phyloP scores from a whole-genome alignment of 2,329 filamentous ascomycete species.

The Leptographium flavum region DNA sequence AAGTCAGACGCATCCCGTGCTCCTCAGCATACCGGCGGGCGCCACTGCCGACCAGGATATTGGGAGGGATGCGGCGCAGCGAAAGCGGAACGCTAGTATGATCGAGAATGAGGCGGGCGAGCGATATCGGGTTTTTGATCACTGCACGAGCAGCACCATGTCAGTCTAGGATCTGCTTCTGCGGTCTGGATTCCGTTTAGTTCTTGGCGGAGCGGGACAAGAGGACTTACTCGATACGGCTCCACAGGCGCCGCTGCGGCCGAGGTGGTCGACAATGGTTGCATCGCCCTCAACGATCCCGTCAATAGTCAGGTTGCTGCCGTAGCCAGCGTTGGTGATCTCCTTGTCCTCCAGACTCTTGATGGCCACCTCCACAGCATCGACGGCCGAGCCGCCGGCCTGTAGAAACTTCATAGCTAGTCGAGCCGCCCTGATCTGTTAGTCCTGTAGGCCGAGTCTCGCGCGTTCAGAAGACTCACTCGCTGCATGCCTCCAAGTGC shows the following conservation, averaged over 20 bases:
- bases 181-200: no score
- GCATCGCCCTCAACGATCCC: conserved; percentile 91
- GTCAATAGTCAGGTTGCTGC: conserved; percentile 85
- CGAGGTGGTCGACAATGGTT: conserved; percentile 78
- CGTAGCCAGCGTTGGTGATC: conserved; percentile 92
- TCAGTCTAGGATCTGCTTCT: neutral
- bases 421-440: conserved; percentile 55
- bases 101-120: conserved; percentile 74
- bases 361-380: conserved; percentile 82
- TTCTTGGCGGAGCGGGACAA: neutral
- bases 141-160: conserved; percentile 32
- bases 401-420: conserved; percentile 70
- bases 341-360: conserved; percentile 82
- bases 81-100: conserved; percentile 63
- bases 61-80: conserved; percentile 79
- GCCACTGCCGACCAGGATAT: conserved; percentile 75
- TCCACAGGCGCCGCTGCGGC: conserved; percentile 84
- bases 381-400: conserved; percentile 64
- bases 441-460: neutral
- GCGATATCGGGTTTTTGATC: conserved; percentile 80
- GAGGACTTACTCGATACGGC: conserved; percentile 65
- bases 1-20: conserved; percentile 58
- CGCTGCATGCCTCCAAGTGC: conserved; percentile 75
- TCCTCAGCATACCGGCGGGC: conserved; percentile 77
- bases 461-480: conserved; percentile 42